phyloP scores from a whole-genome alignment of 1,284 basidiomycete species.

The Hortiboletus rubellus region DNA sequence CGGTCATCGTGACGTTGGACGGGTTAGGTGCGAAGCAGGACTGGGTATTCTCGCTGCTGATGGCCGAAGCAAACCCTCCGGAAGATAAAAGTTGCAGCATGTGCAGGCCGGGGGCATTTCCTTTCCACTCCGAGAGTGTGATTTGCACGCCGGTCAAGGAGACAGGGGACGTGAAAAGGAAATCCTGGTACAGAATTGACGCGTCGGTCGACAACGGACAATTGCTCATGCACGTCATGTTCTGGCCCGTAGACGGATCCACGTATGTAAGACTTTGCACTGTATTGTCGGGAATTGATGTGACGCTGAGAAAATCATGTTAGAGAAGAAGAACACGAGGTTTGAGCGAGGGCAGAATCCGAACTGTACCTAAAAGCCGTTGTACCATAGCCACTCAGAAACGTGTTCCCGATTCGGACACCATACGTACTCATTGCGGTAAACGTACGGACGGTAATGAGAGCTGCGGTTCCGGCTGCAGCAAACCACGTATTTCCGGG shows the following conservation, averaged over 20 bases:
- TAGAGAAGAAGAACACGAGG: neutral
- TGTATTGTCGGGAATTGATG: slow-evolving; percentile 86
- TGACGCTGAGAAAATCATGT: slow-evolving; percentile 52
- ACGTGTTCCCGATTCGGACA: slow-evolving; percentile 89
- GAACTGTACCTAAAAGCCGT: slow-evolving; percentile 76
- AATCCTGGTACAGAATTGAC: slow-evolving; percentile 84
- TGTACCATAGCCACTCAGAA: slow-evolving; percentile 77
- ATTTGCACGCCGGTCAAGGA: slow-evolving; percentile 83
- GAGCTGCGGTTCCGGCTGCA: slow-evolving; percentile 64
- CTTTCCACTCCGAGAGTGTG: slow-evolving; percentile 75
- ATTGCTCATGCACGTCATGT: slow-evolving; percentile 64
- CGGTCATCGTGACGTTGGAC: slow-evolving; percentile 63
- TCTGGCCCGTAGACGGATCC: slow-evolving; percentile 74
- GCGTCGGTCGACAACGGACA: slow-evolving; percentile 79
- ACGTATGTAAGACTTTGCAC: slow-evolving; percentile 76
- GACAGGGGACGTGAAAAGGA: slow-evolving; percentile 67
- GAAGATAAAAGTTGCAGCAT: slow-evolving; percentile 88
- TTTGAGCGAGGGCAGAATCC: neutral
- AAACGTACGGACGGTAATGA: slow-evolving; percentile 77
- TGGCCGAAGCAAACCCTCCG: slow-evolving; percentile 82
- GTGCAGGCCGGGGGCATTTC: slow-evolving; percentile 80
- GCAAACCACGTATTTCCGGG: slow-evolving; percentile 85
- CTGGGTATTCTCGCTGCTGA: slow-evolving; percentile 56
- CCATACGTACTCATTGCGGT: slow-evolving; percentile 73
- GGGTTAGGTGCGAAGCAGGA: slow-evolving; percentile 77